phyloP scores from a whole-genome alignment of 225 moss, liverwort and hornwort species.

The Anthoceros angustus region DNA sequence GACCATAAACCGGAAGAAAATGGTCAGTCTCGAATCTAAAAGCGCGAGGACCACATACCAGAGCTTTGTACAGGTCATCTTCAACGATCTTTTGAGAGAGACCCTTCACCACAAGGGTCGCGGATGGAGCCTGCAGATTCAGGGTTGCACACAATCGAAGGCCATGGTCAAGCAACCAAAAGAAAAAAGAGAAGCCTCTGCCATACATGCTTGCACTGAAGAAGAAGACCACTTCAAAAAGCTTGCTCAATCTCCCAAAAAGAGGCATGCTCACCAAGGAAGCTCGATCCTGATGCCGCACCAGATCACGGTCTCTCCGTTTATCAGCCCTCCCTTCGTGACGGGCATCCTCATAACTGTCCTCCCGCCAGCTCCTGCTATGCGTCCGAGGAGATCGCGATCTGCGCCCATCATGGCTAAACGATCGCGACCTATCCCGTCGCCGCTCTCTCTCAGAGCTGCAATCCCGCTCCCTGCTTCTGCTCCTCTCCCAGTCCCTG shows the following conservation, averaged over 20 bases:
- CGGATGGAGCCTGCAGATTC: constrained; percentile 80
- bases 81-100: constrained; percentile 93
- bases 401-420: constrained; percentile 47
- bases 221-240: constrained; percentile 16
- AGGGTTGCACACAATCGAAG: no score
- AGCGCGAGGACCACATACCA: constrained; percentile 34
- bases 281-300: constrained; percentile 50
- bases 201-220: constrained; percentile 13
- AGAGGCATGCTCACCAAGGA: constrained; percentile 28
- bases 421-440: constrained; percentile 60
- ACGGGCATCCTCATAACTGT: constrained; percentile 52
- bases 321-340: constrained; percentile 49
- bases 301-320: constrained; percentile 64
- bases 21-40: constrained; percentile 7
- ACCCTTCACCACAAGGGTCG: constrained; percentile 97
- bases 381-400: constrained; percentile 74
- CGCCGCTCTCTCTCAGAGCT: constrained; percentile 60
- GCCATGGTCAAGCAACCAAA: neutral
- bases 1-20: neutral
- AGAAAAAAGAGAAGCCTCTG: constrained; percentile 31
- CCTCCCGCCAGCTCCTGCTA: constrained; percentile 82
- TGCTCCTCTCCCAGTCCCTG: constrained; percentile 52
- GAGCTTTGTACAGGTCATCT: constrained; percentile 85
- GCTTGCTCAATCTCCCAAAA: neutral
- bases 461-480: constrained; percentile 76